A percentile compares a stretch with the other conserved stretches of the same genome.
These are phyloP conservation scores for Yamadazyma diospyri DNA, from an alignment of 1,139 yeast species.

Conservation along the genomic window DNA sequence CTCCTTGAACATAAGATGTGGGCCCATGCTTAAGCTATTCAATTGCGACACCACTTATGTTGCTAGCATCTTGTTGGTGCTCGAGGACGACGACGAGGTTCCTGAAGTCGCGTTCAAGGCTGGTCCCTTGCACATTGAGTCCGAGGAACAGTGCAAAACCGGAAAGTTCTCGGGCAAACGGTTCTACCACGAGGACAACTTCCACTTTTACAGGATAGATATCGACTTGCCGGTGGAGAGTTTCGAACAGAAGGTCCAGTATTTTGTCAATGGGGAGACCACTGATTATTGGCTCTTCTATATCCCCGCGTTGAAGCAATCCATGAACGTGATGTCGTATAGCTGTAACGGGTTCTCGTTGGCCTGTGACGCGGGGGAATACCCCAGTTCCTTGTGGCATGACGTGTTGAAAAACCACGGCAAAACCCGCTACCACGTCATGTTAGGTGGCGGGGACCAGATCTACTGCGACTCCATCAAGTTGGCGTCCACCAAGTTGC, in stretches of 20 bases:
- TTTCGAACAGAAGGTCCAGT: constrained; percentile 59
- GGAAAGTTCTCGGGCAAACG: constrained; percentile 47
- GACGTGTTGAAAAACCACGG: constrained; percentile 72
- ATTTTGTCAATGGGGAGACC: constrained; percentile 47
- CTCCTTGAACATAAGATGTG: constrained; percentile 57
- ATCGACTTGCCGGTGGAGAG: constrained; percentile 45
- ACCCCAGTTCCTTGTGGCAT: constrained; percentile 77
- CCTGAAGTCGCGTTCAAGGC: constrained; percentile 38
- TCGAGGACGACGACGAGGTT: constrained; percentile 34
- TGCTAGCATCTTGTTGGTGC: constrained; percentile 62
- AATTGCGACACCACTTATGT: constrained; percentile 63
- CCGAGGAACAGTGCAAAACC: constrained; percentile 9
- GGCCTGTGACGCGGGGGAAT: constrained; percentile 61
- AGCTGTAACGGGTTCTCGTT: constrained; percentile 94
- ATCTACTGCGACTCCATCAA: constrained; percentile 84
- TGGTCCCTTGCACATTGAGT: constrained; percentile 30
- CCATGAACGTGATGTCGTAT: constrained; percentile 77
- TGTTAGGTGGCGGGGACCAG: constrained; percentile 98
- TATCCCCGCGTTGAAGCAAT: constrained; percentile 53
- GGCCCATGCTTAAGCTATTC: constrained; percentile 69
- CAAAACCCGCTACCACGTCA: constrained; percentile 72
- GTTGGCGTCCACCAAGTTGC: constrained; percentile 49
- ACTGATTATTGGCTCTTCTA: constrained; percentile 47
- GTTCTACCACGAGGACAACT: constrained; percentile 45
- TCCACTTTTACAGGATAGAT: constrained; percentile 60